Evolutionary conservation across 768 basidiomycete species (phyloP).

Genomic region (Phallus indusiatus): DNA sequence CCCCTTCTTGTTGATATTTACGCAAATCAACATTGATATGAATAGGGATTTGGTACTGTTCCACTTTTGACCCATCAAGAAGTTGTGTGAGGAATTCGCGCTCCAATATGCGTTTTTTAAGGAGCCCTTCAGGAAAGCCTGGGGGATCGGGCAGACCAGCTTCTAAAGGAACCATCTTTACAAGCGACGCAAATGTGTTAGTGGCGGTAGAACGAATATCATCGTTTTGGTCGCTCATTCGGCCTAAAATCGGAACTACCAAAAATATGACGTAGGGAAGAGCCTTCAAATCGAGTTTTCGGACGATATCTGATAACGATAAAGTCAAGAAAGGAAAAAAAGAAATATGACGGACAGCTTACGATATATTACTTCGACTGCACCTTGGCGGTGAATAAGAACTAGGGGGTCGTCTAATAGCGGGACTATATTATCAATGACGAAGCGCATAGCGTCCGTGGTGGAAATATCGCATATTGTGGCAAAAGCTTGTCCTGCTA

Average conservation of each 20-base stretch:
- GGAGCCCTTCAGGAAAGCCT: conserved; percentile 79
- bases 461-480: conserved; percentile 84
- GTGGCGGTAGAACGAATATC: conserved; percentile 89
- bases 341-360: conserved; percentile 26
- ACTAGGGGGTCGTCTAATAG: conserved; percentile 70
- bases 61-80: conserved; percentile 90
- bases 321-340: conserved; percentile 12
- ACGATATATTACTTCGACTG: conserved; percentile 88
- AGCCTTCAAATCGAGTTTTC: conserved; percentile 85
- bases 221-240: conserved; percentile 94
- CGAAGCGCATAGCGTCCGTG: conserved; percentile 74
- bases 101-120: conserved; percentile 79
- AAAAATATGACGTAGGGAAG: conserved; percentile 96
- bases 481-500: conserved; percentile 79
- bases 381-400: conserved; percentile 75
- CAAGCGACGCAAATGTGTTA: conserved; percentile 93
- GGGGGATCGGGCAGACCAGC: conserved; percentile 95
- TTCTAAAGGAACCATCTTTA: conserved; percentile 98
- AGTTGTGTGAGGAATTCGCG: conserved; percentile 89
- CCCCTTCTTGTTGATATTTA: conserved; percentile 96
- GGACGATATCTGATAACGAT: conserved; percentile 81
- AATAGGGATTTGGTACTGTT: conserved; percentile 80
- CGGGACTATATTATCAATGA: conserved; percentile 80
- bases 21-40: conserved; percentile 88
- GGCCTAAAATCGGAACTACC: conserved; percentile 89